Evolutionary conservation across 768 basidiomycete genomes (phyloP).

Genomic region (Clavaria fumosa): DNA sequence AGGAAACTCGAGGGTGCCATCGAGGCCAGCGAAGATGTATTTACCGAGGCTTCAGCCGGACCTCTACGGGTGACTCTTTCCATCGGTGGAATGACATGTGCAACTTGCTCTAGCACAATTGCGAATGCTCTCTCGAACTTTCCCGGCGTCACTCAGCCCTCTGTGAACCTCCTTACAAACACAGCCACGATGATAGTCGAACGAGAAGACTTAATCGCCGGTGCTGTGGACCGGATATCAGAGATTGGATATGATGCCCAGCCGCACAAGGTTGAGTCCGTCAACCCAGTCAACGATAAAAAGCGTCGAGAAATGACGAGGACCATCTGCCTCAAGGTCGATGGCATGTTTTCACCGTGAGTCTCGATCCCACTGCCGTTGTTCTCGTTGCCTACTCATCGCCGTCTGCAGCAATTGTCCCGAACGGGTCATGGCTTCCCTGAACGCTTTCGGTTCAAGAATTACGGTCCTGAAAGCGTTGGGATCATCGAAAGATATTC

Average conservation of each 20-base stretch:
- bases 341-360: slow-evolving; percentile 51
- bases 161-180: slow-evolving; percentile 43
- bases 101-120: slow-evolving; percentile 46
- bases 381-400: slow-evolving; percentile 1
- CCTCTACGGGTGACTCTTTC: slow-evolving; percentile 32
- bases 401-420: slow-evolving; percentile 35
- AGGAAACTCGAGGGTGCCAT: too few species aligned
- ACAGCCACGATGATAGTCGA: slow-evolving; percentile 37
- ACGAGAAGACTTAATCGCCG: slow-evolving; percentile 16
- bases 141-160: slow-evolving; percentile 34
- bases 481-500: slow-evolving; percentile 24
- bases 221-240: slow-evolving; percentile 27
- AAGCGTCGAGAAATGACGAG: slow-evolving; percentile 16
- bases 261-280: slow-evolving; percentile 21
- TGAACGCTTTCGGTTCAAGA: slow-evolving; percentile 21
- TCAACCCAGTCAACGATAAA: slow-evolving; percentile 8
- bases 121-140: slow-evolving; percentile 33
- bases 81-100: slow-evolving; percentile 67
- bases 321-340: slow-evolving; percentile 35
- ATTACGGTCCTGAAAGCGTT: slow-evolving; percentile 28
- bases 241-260: slow-evolving; percentile 32
- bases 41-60: too few species aligned
- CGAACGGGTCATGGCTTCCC: slow-evolving; percentile 27
- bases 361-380: slow-evolving; percentile 13
- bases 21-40: too few species aligned